These are phyloP conservation scores for Chamaecyparis obtusa DNA, from an alignment of 75 land plant species.

Conservation along the genomic window DNA sequence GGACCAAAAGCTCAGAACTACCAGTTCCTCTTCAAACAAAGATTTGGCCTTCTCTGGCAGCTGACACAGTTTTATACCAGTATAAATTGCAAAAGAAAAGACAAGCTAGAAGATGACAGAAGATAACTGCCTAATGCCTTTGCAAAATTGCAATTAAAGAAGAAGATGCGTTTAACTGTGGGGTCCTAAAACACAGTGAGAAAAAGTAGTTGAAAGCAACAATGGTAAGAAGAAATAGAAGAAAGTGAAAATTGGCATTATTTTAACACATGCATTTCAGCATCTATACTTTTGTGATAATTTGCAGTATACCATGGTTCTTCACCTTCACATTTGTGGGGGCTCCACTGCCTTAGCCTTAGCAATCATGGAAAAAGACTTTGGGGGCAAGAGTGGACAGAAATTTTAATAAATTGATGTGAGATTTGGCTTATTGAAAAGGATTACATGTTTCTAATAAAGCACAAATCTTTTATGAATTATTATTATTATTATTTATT, in stretches of 20 bases:
- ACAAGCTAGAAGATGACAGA: not conserved
- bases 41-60: not conserved
- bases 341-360: not conserved
- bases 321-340: not conserved
- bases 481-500: too few species aligned
- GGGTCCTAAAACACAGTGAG: not conserved
- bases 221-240: not conserved
- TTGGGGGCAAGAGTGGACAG: not conserved
- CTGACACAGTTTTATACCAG: not conserved
- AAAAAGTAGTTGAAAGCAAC: not conserved
- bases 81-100: not conserved
- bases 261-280: not conserved
- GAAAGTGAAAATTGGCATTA: not conserved
- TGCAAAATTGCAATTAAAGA: not conserved
- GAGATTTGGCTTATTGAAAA: too few species aligned
- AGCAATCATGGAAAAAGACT: not conserved
- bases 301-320: not conserved
- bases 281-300: not conserved
- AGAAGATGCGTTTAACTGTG: conserved; percentile 1
- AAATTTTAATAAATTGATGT: not conserved
- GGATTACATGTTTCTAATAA: too few species aligned
- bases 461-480: too few species aligned
- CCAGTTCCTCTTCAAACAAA: not conserved
- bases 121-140: not conserved
- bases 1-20: not conserved